Evolutionary conservation across 2,329 filamentous ascomycete species (phyloP).

Genomic region (Fonsecaea monophora): DNA sequence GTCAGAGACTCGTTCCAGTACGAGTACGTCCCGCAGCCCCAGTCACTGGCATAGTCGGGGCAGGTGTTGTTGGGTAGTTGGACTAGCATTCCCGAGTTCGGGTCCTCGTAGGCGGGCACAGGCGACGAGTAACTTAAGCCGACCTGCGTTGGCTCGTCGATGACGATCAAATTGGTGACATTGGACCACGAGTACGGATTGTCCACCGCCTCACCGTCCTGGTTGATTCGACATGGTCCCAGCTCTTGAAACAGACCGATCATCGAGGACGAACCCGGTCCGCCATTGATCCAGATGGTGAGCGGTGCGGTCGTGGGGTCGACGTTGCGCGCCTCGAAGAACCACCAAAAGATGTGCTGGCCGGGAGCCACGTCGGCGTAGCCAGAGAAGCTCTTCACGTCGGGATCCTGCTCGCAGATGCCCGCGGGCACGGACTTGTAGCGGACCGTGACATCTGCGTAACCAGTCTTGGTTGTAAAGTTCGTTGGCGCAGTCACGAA

Average conservation of each 20-base stretch:
- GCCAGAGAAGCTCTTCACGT: constrained; percentile 64
- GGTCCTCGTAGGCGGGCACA: constrained; percentile 37
- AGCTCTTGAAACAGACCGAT: constrained; percentile 47
- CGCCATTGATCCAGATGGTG: constrained; percentile 52
- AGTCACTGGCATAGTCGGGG: constrained; percentile 38
- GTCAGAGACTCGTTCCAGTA: constrained; percentile 38
- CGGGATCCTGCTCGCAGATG: constrained; percentile 56
- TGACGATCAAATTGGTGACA: constrained; percentile 60
- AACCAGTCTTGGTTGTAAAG: constrained; percentile 47
- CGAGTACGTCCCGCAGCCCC: constrained; percentile 39
- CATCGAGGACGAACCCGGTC: constrained; percentile 44
- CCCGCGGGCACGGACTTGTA: constrained; percentile 58
- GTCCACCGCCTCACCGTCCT: constrained; percentile 47
- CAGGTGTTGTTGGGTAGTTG: constrained; percentile 38
- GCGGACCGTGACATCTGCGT: constrained; percentile 52
- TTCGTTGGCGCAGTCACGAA: constrained; percentile 49
- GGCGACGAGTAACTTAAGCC: constrained; percentile 62
- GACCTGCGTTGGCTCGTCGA: constrained; percentile 69
- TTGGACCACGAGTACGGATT: constrained; percentile 47
- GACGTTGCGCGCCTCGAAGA: constrained; percentile 50
- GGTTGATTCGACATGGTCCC: constrained; percentile 48
- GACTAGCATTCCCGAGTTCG: constrained; percentile 29
- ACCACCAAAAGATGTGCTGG: constrained; percentile 57
- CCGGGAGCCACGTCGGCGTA: constrained; percentile 64
- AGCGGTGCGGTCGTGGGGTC: constrained; percentile 44